Conservation (phyloP, 2,329 filamentous ascomycete species). For the Paecilomyces sp. region DNA sequence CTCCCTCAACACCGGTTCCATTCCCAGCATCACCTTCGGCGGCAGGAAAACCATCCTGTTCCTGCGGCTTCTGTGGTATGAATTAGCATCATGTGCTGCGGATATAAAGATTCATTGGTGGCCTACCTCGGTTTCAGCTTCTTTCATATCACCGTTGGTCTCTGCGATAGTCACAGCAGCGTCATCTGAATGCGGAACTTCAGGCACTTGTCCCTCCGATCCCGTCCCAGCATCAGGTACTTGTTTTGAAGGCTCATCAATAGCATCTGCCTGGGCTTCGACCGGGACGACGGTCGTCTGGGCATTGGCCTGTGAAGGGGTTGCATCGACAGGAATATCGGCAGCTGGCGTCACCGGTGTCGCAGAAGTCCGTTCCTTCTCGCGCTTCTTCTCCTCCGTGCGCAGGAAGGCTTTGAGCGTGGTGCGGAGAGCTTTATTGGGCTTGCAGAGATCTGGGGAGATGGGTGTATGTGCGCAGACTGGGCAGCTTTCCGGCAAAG, state of each 20-base stretch:
- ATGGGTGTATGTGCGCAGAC: slow-evolving; percentile 90
- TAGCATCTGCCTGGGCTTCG: slow-evolving; percentile 7
- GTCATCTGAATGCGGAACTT: neutral
- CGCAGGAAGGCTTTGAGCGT: slow-evolving; percentile 88
- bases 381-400: slow-evolving; percentile 83
- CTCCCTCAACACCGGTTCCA: slow-evolving; percentile 4
- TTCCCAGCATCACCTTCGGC: slow-evolving; percentile 6
- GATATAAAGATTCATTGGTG: neutral
- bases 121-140: slow-evolving; percentile 11
- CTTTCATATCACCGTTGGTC: slow-evolving; percentile 1
- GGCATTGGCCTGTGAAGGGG: slow-evolving; percentile 9
- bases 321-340: slow-evolving; percentile 15
- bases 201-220: slow-evolving; percentile 8
- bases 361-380: slow-evolving; percentile 46
- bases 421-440: slow-evolving; percentile 83
- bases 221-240: slow-evolving; percentile 6
- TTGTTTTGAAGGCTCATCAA: slow-evolving; percentile 4
- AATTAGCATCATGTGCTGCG: neutral
- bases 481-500: slow-evolving; percentile 72
- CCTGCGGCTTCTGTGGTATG: slow-evolving; percentile 8
- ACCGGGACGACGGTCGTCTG: slow-evolving; percentile 11
- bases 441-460: slow-evolving; percentile 75
- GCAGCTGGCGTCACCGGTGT: slow-evolving; percentile 24
- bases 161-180: slow-evolving; percentile 4
- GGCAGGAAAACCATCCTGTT: slow-evolving; percentile 4